Evolutionary conservation across 768 basidiomycete genomes (phyloP), one percentile per base, ranked within the genome.

Genomic region (Leccinellum albellum): DNA sequence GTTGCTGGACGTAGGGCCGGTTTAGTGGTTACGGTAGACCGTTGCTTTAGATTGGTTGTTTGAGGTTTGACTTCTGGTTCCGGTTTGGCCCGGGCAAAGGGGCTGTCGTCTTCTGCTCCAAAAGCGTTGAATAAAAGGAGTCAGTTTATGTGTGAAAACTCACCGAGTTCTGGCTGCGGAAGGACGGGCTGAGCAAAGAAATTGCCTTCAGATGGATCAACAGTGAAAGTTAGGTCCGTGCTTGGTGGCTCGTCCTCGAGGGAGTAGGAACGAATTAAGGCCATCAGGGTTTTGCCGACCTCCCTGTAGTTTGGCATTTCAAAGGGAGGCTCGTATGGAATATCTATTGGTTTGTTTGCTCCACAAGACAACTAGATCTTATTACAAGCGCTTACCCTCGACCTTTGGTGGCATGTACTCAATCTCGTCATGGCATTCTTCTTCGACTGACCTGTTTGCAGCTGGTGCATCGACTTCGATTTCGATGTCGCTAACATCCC

Each of bases 401-500:
- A 74, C 74, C 48, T 75, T 79, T 12, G 82, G 81, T 23, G 81
- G 78, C 77, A 80, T 80, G 57, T 83, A 82, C 61, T 83, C 81
- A 10, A 82, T 75, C 64, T 82, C 82, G 54, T 76, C 78, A 40
- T 68, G 70, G 45, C 74, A 75, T 37, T 76, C 71, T 45, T 67
- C 71, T 54, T 64, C 60, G 0, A 63, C 59, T 0, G 65, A 60
- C 42, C 70, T 64, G 23, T 63, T 67, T 45, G 65, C 70, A 10
- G 53, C 60, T 12, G 59, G 51, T 6, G 37, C 51, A 14, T 65
- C 65, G 23, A 73, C 61, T 32, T 74, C 73, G 10, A 79, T 67
- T 33, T 77, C 78, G 14, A 72, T 73, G 47, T 89, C 88, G 61
- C 82, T 85, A 32, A 89, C 79, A 62, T 93, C 89, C 90, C 89